Conservation (phyloP, 371 early-diverging fungal genomes). For the Saksenaea oblongispora region DNA sequence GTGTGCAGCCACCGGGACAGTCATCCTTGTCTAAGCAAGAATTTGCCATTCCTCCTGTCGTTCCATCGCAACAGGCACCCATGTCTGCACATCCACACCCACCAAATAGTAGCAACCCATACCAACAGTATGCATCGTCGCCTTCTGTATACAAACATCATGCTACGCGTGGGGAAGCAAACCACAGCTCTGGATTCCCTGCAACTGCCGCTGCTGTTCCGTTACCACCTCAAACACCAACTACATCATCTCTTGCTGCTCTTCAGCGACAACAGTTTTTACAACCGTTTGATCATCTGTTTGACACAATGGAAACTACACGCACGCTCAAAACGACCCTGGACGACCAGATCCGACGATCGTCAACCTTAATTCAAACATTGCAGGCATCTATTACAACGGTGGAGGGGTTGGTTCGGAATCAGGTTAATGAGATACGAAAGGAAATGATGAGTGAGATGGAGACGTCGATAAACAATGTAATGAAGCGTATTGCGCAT, state of each 20-base stretch:
- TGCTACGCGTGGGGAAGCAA: conserved; percentile 10
- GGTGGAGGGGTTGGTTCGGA: conserved; percentile 75
- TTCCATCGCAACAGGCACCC: conserved; percentile 51
- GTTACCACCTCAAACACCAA: conserved; percentile 29
- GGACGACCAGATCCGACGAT: conserved; percentile 77
- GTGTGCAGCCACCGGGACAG: conserved; percentile 19
- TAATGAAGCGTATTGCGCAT: conserved; percentile 6
- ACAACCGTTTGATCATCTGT: conserved; percentile 61
- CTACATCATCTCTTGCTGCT: conserved; percentile 32
- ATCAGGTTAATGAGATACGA: conserved; percentile 76
- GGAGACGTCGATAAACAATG: conserved; percentile 18
- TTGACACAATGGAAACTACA: conserved; percentile 62
- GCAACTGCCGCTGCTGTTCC: conserved; percentile 21
- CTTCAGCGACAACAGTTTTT: conserved; percentile 45
- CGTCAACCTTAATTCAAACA: conserved; percentile 75
- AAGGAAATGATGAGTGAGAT: conserved; percentile 48
- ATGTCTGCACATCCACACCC: conserved; percentile 19
- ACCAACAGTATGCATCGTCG: conserved; percentile 5
- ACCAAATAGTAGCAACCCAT: not conserved
- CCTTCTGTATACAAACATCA: conserved; percentile 15
- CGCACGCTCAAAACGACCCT: conserved; percentile 61
- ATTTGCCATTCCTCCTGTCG: conserved; percentile 51
- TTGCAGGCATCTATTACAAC: conserved; percentile 72
- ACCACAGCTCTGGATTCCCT: not conserved
- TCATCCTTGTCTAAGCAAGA: conserved; percentile 26